Evolutionary conservation across 805 yeast species (phyloP).

Genomic region (Yamadazyma akitaensis): DNA sequence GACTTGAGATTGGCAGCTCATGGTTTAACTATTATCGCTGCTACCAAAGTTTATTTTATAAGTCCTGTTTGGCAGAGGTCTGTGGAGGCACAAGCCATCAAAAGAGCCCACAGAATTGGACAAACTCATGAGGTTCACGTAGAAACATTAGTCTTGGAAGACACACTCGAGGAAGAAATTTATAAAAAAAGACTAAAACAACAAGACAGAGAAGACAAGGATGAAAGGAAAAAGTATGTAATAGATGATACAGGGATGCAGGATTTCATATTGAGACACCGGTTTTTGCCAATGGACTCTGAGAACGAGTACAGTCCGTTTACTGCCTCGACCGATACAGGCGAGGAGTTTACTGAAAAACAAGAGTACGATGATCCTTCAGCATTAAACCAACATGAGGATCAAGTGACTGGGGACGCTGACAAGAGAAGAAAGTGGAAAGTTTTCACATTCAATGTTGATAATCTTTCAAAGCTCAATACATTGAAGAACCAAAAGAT

Average conservation of each 20-base stretch:
- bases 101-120: constrained; percentile 76
- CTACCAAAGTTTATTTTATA: constrained; percentile 67
- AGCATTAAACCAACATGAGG: constrained; percentile 12
- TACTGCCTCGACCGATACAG: constrained; percentile 19
- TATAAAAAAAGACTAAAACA: constrained; percentile 37
- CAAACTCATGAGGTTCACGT: constrained; percentile 61
- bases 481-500: constrained; percentile 21
- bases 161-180: constrained; percentile 68
- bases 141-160: constrained; percentile 61
- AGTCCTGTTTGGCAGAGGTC: constrained; percentile 71
- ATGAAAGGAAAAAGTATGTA: constrained; percentile 30
- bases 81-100: constrained; percentile 72
- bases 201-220: constrained; percentile 12
- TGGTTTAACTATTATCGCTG: constrained; percentile 65
- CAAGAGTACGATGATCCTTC: constrained; percentile 11
- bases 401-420: constrained; percentile 1
- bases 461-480: constrained; percentile 27
- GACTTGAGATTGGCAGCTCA: constrained; percentile 66
- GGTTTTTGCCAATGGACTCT: constrained; percentile 35
- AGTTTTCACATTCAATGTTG: constrained; percentile 26
- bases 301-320: constrained; percentile 38
- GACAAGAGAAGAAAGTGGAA: constrained; percentile 21
- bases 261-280: constrained; percentile 48
- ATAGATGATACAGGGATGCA: constrained; percentile 62
- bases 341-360: background rate